Evolutionary conservation across 768 basidiomycete species (phyloP).

Genomic region (Lentinula sp.): DNA sequence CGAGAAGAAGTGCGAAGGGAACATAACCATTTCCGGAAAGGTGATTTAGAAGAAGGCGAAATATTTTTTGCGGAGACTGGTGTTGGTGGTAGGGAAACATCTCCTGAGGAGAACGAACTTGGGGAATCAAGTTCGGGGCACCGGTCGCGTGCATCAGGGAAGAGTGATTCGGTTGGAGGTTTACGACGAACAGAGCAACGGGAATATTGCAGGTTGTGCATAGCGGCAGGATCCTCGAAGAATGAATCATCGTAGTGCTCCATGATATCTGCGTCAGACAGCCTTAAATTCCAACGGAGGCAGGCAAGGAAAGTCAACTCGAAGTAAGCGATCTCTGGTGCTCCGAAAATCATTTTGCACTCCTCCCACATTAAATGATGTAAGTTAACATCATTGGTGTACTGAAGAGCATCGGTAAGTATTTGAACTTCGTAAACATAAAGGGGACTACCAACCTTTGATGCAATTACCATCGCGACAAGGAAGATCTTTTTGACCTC

Average conservation of each 20-base stretch:
- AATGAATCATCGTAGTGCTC: conserved; percentile 32
- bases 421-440: no score
- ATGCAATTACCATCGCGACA: conserved; percentile 78
- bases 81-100: background rate
- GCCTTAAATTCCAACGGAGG: conserved; percentile 64
- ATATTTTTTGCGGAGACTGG: rapidly evolving
- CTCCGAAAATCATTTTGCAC: conserved; percentile 78
- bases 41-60: background rate
- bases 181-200: background rate
- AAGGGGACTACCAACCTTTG: conserved; percentile 50
- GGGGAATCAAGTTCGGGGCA: background rate
- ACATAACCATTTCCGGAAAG: background rate
- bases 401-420: conserved; percentile 30
- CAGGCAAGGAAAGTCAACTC: conserved; percentile 78
- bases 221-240: background rate
- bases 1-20: background rate
- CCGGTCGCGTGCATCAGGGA: background rate
- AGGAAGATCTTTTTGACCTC: conserved; percentile 88
- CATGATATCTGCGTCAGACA: conserved; percentile 61
- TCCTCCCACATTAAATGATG: conserved; percentile 88
- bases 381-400: conserved; percentile 81
- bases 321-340: conserved; percentile 72
- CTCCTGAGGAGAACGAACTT: background rate
- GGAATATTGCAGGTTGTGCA: background rate
- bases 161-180: background rate